Evolutionary conservation across 1,284 basidiomycete species (phyloP).

Genomic region (Trametes pubescens): DNA sequence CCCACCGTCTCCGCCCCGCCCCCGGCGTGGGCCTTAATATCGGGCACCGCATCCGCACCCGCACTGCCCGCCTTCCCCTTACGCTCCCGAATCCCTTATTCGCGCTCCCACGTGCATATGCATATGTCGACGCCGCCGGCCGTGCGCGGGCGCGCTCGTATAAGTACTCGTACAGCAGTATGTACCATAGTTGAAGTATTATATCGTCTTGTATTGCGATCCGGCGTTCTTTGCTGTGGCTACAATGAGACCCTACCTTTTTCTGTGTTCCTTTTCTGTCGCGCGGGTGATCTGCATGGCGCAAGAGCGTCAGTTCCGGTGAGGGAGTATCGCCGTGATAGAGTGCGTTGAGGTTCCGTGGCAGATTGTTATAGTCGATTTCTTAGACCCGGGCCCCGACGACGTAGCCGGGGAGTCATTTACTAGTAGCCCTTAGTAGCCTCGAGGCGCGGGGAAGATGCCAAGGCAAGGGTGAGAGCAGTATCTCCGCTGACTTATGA

Average conservation of each 20-base stretch:
- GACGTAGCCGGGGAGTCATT: too few species aligned
- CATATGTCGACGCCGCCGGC: slow-evolving; percentile 6
- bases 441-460: too few species aligned
- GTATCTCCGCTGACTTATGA: too few species aligned
- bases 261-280: neutral
- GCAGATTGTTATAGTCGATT: neutral
- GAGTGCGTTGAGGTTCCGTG: neutral
- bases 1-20: slow-evolving; percentile 4
- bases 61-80: neutral
- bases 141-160: slow-evolving; percentile 5
- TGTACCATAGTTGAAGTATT: slow-evolving; percentile 34
- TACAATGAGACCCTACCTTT: slow-evolving; percentile 2
- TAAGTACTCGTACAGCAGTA: slow-evolving; percentile 25
- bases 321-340: neutral
- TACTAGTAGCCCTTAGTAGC: too few species aligned
- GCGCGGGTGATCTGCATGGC: too few species aligned
- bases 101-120: neutral
- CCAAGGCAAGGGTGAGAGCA: too few species aligned
- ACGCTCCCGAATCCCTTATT: neutral
- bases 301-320: too few species aligned
- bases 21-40: slow-evolving; percentile 6
- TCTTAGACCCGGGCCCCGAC: too few species aligned
- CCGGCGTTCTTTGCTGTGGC: neutral
- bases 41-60: neutral
- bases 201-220: slow-evolving; percentile 25